Base-by-base conservation (phyloP, 306 rosid species). In the Citrullus colocynthis region DNA sequence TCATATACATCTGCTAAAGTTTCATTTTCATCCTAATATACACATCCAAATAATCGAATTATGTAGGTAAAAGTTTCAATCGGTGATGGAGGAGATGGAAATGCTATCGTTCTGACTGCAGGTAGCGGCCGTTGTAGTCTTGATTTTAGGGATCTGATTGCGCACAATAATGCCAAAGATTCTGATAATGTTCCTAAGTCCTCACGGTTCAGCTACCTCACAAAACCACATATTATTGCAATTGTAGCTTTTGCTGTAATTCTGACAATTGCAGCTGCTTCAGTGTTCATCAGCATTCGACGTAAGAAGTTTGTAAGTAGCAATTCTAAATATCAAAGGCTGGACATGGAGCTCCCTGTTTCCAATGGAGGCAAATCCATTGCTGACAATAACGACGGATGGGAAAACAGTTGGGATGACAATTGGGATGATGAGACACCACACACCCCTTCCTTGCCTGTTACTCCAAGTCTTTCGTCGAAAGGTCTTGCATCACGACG, bases 361-460 rank as follows among this genome's bases (percentile, higher is more conserved):
- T 84, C 83, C 16, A 42, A 58, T 2, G 80, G 67, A 3, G 81
- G 66, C 39, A 83, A 85, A 62, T 62, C 80, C 5, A 83, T 71
- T 61, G 7, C 49, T 48, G 83, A 77, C 9, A 32, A 51, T 55
- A 79, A 73, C 34, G 87, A 87, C 16, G 87, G 82, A 61, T 87
- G 90, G 88, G 90, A 87, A 17, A 74, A 87, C 62, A 81, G 77
- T 48, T 87, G 90, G 90, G 90, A 83, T 12, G 88, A 87, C 76
- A 64, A 79, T 36, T 85, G 88, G 88, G 80, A 83, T 41, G 88
- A 85, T 42, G 90, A 87, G 81, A 82, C 85, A 11, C 90, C 87
- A 18, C 78, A 67, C 49, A 85, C 87, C 21, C 87, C 87, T 15
- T 79, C 87, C 14, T 54, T 71, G 79, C 85, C 86, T 2, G 67